Conservation (phyloP, 2,329 filamentous ascomycete genomes). For the Amauroascus niger region DNA sequence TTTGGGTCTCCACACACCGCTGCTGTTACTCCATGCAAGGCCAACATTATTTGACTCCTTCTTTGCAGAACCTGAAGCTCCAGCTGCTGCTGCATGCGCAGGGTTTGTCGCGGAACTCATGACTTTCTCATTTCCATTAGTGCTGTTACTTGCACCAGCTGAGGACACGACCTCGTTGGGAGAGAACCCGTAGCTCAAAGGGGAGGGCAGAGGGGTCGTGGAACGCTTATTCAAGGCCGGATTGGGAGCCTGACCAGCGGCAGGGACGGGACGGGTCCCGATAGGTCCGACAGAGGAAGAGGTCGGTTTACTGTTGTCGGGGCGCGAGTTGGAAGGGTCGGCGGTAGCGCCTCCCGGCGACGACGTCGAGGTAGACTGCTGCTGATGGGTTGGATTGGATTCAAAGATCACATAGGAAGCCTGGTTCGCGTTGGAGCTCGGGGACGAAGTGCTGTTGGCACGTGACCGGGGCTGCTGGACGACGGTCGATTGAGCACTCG, state of each 20-base stretch:
- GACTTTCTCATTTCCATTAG: constrained; percentile 44
- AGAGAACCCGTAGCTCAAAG: constrained; percentile 63
- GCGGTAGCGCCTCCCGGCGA: constrained; percentile 56
- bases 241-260: constrained; percentile 45
- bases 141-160: constrained; percentile 25
- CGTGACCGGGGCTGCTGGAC: constrained; percentile 51
- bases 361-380: constrained; percentile 71
- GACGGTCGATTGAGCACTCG: constrained; percentile 35
- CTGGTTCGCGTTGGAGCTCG: constrained; percentile 39
- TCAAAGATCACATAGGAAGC: constrained; percentile 54
- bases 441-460: constrained; percentile 76
- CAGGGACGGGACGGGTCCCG: constrained; percentile 69
- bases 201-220: constrained; percentile 74
- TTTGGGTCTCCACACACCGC: constrained; percentile 76
- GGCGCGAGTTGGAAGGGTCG: constrained; percentile 61
- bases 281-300: constrained; percentile 74
- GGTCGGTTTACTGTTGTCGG: constrained; percentile 47
- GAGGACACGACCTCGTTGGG: constrained; percentile 38
- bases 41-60: constrained; percentile 37
- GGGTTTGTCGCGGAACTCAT: constrained; percentile 53
- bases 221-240: constrained; percentile 65
- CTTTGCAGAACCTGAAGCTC: constrained; percentile 25
- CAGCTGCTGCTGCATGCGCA: constrained; percentile 36
- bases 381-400: constrained; percentile 45
- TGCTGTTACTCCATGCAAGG: constrained; percentile 68